phyloP scores from a whole-genome alignment of 257 asterid species.

The Prunella vulgaris region DNA sequence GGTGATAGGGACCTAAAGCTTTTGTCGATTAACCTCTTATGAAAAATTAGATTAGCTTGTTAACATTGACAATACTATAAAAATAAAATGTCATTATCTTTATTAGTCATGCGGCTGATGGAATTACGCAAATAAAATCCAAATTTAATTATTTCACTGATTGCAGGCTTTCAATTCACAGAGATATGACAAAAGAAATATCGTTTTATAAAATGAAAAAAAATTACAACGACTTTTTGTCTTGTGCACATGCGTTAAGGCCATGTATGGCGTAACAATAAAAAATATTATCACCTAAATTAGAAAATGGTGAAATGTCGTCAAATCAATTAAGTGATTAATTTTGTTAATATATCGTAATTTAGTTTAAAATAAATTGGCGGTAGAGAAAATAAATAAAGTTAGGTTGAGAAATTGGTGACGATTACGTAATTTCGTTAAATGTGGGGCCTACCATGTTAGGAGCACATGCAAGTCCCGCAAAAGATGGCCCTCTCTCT shows the following conservation, averaged over 20 bases:
- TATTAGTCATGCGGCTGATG: not conserved
- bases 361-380: not conserved
- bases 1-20: slow-evolving; percentile 9
- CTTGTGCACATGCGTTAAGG: slow-evolving; percentile 22
- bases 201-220: not conserved
- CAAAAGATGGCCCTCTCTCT: slow-evolving; percentile 35
- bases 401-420: slow-evolving; percentile 19
- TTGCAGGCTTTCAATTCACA: not conserved
- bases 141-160: slow-evolving; percentile 6
- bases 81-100: not conserved
- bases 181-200: not conserved
- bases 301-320: not conserved
- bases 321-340: not conserved
- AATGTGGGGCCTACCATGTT: slow-evolving; percentile 68
- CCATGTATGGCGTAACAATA: not conserved
- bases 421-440: not conserved
- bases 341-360: not conserved
- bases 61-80: slow-evolving; percentile 13
- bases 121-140: slow-evolving; percentile 1
- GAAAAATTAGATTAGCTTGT: not conserved
- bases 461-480: slow-evolving; percentile 62
- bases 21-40: slow-evolving; percentile 23
- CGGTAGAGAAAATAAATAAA: not conserved
- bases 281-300: not conserved
- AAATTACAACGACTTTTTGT: not conserved